Base-by-base conservation (phyloP, 805 yeast genomes). In the Peterozyma toletana region DNA sequence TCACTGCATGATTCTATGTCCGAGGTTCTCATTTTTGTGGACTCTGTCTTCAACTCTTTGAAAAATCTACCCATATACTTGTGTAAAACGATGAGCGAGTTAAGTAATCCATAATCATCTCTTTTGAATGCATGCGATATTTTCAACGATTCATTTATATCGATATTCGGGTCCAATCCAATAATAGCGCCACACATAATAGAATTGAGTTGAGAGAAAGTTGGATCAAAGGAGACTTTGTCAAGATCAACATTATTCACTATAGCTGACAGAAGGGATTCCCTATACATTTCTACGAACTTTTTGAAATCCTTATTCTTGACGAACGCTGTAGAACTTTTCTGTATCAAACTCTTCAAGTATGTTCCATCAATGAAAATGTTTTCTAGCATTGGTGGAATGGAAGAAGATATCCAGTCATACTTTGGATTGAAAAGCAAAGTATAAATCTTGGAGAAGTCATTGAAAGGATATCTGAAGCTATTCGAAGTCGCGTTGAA, bases 71-170 rank as follows among this genome's bases (percentile, higher is more conserved):
- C 7, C 27, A 41, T n/a, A 40, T 36, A 41, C 11, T 7, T 31
- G 15, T 31, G 34, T 13, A 31, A n/a, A 17, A 30, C 40, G 11
- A 41, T 16, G 11, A 41, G 18, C 21, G 37, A 41, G 18, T 41
- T 36, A 11, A 41, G 27, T 5, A 41, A 14, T 14, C 29, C 13
- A 37, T 15, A 41, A 41, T 41, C 44, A 37, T 41, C 40, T 3
- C 31, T 15, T 30, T 36, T 41, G 31, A 16, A 41, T 17, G 37
- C 31, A 11, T 18, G n/a, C 29, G 37, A n/a, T 5, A 41, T 29
- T 7, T 14, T 18, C 18, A 37, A 30, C 7, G 36, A 30, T 14
- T 41, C 44, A 29, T 37, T 36, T 34, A 41, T 16, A 14, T 36
- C 35, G 31, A 30, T 13, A 30, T 30, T 21, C 11, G 15, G 11